Evolutionary conservation across 768 basidiomycete species (phyloP).

Genomic region (Calvatia gigantea): DNA sequence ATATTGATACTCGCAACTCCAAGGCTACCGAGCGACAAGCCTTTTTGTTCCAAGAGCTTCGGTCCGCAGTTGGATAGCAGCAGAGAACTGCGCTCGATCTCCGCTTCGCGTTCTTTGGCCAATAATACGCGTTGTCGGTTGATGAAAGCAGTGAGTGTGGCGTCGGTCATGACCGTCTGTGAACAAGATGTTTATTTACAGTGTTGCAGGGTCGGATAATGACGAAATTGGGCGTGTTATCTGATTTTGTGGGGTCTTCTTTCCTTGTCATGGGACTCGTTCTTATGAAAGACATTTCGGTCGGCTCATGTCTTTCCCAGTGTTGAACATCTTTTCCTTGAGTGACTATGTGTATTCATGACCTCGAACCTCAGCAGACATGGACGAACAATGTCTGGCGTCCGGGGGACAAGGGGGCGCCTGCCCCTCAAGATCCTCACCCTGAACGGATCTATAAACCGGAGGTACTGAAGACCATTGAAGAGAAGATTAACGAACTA

Average conservation of each 20-base stretch:
- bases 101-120: slow-evolving; percentile 72
- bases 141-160: slow-evolving; percentile 55
- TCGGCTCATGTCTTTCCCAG: not conserved
- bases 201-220: not conserved
- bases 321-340: not conserved
- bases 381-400: slow-evolving; percentile 35
- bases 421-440: slow-evolving; percentile 29
- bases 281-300: not conserved
- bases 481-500: slow-evolving; percentile 48
- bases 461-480: slow-evolving; percentile 61
- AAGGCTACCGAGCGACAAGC: slow-evolving; percentile 74
- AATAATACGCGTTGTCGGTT: slow-evolving; percentile 66
- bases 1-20: slow-evolving; percentile 70
- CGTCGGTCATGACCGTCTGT: slow-evolving; percentile 26
- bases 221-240: not conserved
- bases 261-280: slow-evolving; percentile 4
- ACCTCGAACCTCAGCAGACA: slow-evolving; percentile 12
- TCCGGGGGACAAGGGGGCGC: slow-evolving; percentile 31
- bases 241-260: not conserved
- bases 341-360: slow-evolving; percentile 20
- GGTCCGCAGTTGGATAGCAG: slow-evolving; percentile 80
- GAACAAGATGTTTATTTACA: not conserved
- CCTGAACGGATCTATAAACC: slow-evolving; percentile 42
- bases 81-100: slow-evolving; percentile 75
- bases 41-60: slow-evolving; percentile 84